Conservation (phyloP, 805 yeast species). For the Metschnikowia noctiluminum region DNA sequence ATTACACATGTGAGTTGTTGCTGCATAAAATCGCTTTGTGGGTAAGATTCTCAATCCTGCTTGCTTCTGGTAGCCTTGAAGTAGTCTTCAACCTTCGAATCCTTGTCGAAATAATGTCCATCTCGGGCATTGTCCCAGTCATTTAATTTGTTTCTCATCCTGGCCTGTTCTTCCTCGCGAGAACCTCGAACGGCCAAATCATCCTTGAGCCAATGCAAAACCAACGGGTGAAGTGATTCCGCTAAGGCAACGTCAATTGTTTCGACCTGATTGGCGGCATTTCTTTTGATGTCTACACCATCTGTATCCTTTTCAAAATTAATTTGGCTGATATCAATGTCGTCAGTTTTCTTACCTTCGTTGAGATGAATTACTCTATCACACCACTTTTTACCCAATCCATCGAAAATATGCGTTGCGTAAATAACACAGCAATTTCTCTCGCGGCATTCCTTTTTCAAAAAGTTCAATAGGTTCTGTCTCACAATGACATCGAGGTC, state of each 20-base stretch:
- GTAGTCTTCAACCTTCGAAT: slow-evolving; percentile 43
- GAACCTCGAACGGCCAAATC: slow-evolving; percentile 56
- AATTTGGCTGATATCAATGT: slow-evolving; percentile 29
- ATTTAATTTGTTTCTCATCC: slow-evolving; percentile 45
- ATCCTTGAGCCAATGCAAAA: slow-evolving; percentile 58
- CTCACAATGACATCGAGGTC: slow-evolving; percentile 93
- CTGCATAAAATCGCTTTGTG: no score
- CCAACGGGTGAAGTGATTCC: slow-evolving; percentile 68
- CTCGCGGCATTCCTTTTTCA: slow-evolving; percentile 65
- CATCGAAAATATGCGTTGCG: slow-evolving; percentile 96
- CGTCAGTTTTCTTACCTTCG: slow-evolving; percentile 53
- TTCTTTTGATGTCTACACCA: slow-evolving; percentile 19
- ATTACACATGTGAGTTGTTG: no score
- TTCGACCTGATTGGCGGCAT: slow-evolving; percentile 22
- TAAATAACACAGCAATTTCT: slow-evolving; percentile 79
- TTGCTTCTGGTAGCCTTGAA: slow-evolving; percentile 48
- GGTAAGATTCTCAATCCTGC: neutral
- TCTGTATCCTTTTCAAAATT: slow-evolving; percentile 29
- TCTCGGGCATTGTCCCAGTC: slow-evolving; percentile 50
- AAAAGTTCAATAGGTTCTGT: slow-evolving; percentile 63
- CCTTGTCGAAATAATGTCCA: slow-evolving; percentile 41
- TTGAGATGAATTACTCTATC: slow-evolving; percentile 75
- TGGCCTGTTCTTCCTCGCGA: slow-evolving; percentile 42
- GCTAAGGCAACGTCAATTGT: slow-evolving; percentile 39
- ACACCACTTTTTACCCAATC: slow-evolving; percentile 82